These are phyloP conservation scores for Aechmea fasciata DNA, from an alignment of 176 grass and related monocot species.

Conservation along the genomic window DNA sequence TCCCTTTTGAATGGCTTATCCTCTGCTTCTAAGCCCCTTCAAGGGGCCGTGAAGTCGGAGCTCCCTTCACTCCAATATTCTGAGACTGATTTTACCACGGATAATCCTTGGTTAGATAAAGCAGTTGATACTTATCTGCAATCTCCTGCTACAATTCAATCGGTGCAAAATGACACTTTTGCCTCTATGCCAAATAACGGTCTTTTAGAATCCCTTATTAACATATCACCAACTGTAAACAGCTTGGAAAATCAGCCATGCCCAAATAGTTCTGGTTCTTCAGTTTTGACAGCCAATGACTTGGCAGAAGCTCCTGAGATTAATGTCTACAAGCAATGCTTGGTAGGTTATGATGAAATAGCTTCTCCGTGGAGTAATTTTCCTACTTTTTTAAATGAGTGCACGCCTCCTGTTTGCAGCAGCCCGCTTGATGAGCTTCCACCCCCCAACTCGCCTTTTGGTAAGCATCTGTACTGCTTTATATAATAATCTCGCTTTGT, in stretches of 20 bases:
- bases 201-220: slow-evolving; percentile 12
- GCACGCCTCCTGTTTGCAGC: slow-evolving; percentile 2
- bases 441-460: slow-evolving; percentile 11
- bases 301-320: background rate
- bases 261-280: slow-evolving; percentile 5
- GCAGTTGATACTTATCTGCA: slow-evolving; percentile 7
- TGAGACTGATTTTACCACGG: slow-evolving; percentile 16
- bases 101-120: slow-evolving; percentile 1
- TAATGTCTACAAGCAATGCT: background rate
- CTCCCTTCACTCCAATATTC: slow-evolving; percentile 68
- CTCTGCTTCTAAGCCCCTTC: slow-evolving; percentile 40
- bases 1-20: slow-evolving; percentile 28
- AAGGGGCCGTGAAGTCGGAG: slow-evolving; percentile 35
- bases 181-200: slow-evolving; percentile 9
- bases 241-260: no score
- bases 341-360: slow-evolving; percentile 1
- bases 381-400: slow-evolving; percentile 8
- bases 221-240: no score
- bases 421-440: slow-evolving; percentile 7
- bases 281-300: slow-evolving; percentile 2
- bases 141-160: slow-evolving; percentile 13
- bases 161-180: slow-evolving; percentile 9
- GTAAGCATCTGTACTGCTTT: slow-evolving; percentile 19
- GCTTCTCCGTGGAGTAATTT: slow-evolving; percentile 8
- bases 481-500: background rate